A percentile compares a stretch with the other conserved stretches of the same genome.
Conservation (phyloP, 345 rosid genomes). For the Salix exigua region DNA sequence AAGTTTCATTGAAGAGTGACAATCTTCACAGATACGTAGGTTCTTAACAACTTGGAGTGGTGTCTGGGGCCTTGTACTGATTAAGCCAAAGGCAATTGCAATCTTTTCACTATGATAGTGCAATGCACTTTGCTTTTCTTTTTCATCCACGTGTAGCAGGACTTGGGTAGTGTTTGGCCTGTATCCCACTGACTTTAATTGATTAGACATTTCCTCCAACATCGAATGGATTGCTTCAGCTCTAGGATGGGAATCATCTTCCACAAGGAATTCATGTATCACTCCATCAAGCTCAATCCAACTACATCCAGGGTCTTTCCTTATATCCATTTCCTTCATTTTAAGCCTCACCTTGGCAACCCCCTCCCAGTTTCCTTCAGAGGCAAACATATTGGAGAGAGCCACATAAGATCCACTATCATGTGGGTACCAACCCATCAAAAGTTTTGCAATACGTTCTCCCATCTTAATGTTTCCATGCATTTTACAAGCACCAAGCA, state of each 20-base stretch:
- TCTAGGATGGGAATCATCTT: slow-evolving; percentile 58
- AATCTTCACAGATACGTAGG: slow-evolving; percentile 63
- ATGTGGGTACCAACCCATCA: slow-evolving; percentile 51
- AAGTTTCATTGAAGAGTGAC: slow-evolving; percentile 61
- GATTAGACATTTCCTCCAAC: slow-evolving; percentile 44
- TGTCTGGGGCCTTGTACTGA: slow-evolving; percentile 46
- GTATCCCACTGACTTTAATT: slow-evolving; percentile 44
- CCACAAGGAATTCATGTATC: slow-evolving; percentile 59
- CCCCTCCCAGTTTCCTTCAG: slow-evolving; percentile 54
- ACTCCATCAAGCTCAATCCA: slow-evolving; percentile 62
- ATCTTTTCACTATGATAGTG: slow-evolving; percentile 71
- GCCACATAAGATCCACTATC: slow-evolving; percentile 76
- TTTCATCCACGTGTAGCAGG: slow-evolving; percentile 51
- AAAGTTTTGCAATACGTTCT: slow-evolving; percentile 40
- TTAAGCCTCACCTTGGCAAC: slow-evolving; percentile 55
- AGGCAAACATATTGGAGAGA: slow-evolving; percentile 61
- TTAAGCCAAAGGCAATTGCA: slow-evolving; percentile 58
- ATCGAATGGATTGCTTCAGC: slow-evolving; percentile 45
- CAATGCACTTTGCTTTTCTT: slow-evolving; percentile 46
- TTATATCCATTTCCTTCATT: slow-evolving; percentile 61
- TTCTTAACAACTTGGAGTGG: slow-evolving; percentile 58
- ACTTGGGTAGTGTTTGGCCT: slow-evolving; percentile 52
- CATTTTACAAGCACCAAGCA: slow-evolving; percentile 61
- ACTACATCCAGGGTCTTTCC: slow-evolving; percentile 73
- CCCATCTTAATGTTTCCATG: slow-evolving; percentile 58